Conservation (phyloP, 2,329 filamentous ascomycete genomes). For the Neobulgaria alba region DNA sequence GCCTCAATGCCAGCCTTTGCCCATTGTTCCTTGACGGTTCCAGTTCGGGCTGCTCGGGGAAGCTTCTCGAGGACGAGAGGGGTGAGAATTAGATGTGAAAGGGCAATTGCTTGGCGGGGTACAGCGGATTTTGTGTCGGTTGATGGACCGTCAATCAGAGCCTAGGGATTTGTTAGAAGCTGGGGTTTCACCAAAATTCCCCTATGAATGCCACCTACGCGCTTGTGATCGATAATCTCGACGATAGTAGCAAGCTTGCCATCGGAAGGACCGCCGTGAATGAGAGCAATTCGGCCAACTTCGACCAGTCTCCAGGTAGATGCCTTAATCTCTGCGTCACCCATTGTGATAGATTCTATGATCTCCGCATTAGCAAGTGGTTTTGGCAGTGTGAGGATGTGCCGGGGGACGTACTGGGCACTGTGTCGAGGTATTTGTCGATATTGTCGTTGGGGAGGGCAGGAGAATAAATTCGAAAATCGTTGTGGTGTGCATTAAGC, state of each 20-base stretch:
- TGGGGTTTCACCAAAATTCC: slow-evolving; percentile 5
- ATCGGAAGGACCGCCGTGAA: slow-evolving; percentile 69
- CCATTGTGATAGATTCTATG: slow-evolving; percentile 61
- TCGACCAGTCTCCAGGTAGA: slow-evolving; percentile 93
- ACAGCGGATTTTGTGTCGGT: slow-evolving; percentile 70
- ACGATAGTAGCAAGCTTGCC: slow-evolving; percentile 90
- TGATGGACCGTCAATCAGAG: slow-evolving; percentile 91
- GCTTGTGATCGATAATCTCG: slow-evolving; percentile 99
- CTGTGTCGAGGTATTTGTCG: slow-evolving; percentile 24
- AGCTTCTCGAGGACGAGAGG: slow-evolving; percentile 80
- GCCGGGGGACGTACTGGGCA: slow-evolving; percentile 25
- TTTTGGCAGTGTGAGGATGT: slow-evolving; percentile 14
- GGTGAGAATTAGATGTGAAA: slow-evolving; percentile 81
- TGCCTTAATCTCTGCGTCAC: slow-evolving; percentile 72
- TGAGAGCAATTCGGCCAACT: slow-evolving; percentile 93
- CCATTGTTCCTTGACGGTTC: slow-evolving; percentile 80
- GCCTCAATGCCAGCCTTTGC: slow-evolving; percentile 82
- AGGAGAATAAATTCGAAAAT: slow-evolving; percentile 15
- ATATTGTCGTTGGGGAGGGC: slow-evolving; percentile 14
- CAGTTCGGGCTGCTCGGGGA: slow-evolving; percentile 74
- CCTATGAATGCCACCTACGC: slow-evolving; percentile 60
- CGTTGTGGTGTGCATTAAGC: slow-evolving; percentile 10
- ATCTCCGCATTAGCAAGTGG: slow-evolving; percentile 18
- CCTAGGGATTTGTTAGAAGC: slow-evolving; percentile 45
- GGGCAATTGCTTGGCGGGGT: slow-evolving; percentile 76